Evolutionary conservation across 352 stramenopile genomes (phyloP), one percentile per base, ranked within the genome.

Genomic region (Blastocystis hominis): DNA sequence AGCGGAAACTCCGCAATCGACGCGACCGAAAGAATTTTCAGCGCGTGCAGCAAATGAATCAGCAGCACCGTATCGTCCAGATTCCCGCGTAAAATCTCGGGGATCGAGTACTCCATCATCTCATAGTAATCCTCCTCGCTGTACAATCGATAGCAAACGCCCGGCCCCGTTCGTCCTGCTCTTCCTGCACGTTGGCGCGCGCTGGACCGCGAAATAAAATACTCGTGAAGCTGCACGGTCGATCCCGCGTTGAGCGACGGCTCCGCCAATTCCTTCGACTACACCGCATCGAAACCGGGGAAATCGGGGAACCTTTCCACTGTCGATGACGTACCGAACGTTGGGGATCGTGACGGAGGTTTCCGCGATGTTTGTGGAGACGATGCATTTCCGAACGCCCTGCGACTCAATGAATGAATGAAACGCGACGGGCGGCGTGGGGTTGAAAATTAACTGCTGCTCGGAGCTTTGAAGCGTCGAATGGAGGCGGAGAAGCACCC

Each of bases 301-400:
- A 0, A 62, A 40, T 24, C 6, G 1, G 9, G 20, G 6, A 20
- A 96, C 95, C 62, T 96, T 93, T 3, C 97, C 96, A 36, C 91
- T 94, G 91, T 99, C 97, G 76, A 99, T 94, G 0, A 99, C 96
- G 88, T 96, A 96, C 3, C 94, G 91, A 34, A 98, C 95, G 78
- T 98, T 97, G 40, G 97, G 96, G 89, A 99, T 98, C 6, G 97
- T 99, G 86, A 99, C 97, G 34, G 94, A 98, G 55, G 95, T 98
- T 90, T 97, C 94, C 50, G 94, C 94, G 90, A 98, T 97, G 90
- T 97, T 98, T n/a, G 95, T 98, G 34, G 93, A 92, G 17, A 92
- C 62, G 13, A 93, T 87, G 40, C 77, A 87, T 42, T 87, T 87
- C 7, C 77, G 3, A 13, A 87, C 66, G 24, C 77, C 77, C 77